Evolutionary conservation across 768 basidiomycete genomes (phyloP).

Genomic region (Termitomyces sp.): DNA sequence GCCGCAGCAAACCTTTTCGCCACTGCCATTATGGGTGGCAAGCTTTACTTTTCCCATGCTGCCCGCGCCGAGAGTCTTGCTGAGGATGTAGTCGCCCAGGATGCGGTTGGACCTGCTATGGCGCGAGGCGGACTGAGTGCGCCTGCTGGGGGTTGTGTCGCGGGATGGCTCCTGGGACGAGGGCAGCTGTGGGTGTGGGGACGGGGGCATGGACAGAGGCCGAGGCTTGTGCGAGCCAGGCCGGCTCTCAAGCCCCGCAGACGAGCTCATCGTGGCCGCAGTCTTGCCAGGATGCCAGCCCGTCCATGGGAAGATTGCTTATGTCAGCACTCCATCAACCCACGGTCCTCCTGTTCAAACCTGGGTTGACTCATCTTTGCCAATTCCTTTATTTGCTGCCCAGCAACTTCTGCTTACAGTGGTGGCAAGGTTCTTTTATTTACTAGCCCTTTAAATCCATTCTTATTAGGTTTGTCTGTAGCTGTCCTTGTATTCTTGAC

Average conservation of each 20-base stretch:
- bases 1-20: constrained; percentile 74
- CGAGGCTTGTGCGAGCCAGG: constrained; percentile 6
- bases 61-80: constrained; percentile 95
- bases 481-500: no score
- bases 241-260: not conserved
- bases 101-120: constrained; percentile 48
- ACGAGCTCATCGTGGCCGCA: constrained; percentile 3
- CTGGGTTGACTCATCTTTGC: no score
- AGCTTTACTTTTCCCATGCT: constrained; percentile 99
- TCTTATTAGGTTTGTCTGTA: no score
- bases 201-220: constrained; percentile 16
- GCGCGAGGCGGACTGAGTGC: constrained; percentile 18
- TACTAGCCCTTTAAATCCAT: no score
- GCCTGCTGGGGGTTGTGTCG: constrained; percentile 1
- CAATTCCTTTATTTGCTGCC: no score
- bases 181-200: not conserved
- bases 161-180: not conserved
- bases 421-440: no score
- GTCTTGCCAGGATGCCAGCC: not conserved
- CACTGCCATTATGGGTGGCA: constrained; percentile 80
- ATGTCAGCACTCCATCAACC: not conserved
- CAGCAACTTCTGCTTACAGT: no score
- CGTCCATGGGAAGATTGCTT: not conserved
- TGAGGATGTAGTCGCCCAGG: constrained; percentile 91
- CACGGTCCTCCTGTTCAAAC: no score